These are phyloP conservation scores for Eucalyptus curtisii DNA, from an alignment of 345 rosid genomes.

Conservation along the genomic window DNA sequence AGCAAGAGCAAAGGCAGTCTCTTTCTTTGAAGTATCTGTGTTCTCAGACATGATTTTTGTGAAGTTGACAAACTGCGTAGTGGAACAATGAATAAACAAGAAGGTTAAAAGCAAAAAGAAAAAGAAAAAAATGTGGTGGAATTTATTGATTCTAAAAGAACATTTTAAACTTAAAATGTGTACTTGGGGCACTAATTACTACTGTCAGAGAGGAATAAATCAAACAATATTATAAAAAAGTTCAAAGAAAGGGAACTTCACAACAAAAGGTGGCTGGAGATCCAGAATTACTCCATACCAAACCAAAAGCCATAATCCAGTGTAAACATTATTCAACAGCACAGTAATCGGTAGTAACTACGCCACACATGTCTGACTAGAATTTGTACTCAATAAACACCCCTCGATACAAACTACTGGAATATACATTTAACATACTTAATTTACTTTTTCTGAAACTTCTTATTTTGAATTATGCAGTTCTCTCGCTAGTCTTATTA, in stretches of 20 bases:
- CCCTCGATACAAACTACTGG: background rate
- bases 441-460: background rate
- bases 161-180: background rate
- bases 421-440: background rate
- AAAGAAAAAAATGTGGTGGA: accelerated
- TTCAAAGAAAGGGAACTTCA: background rate
- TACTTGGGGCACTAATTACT: background rate
- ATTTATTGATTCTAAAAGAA: background rate
- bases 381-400: background rate
- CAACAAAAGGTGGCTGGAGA: background rate
- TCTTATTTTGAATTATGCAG: background rate
- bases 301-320: background rate
- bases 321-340: background rate
- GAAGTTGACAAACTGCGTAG: slow-evolving; percentile 78
- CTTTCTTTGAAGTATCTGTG: slow-evolving; percentile 48
- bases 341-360: background rate
- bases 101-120: background rate
- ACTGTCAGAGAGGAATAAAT: background rate
- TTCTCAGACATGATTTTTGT: slow-evolving; percentile 76
- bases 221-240: background rate
- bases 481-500: background rate
- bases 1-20: slow-evolving; percentile 84
- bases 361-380: background rate
- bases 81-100: background rate
- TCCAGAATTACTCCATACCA: background rate